Percentiles rank a stretch among this genome's conserved stretches.
phyloP scores from a whole-genome alignment of 139 green algal species.

The Yamagishiella unicocca region DNA sequence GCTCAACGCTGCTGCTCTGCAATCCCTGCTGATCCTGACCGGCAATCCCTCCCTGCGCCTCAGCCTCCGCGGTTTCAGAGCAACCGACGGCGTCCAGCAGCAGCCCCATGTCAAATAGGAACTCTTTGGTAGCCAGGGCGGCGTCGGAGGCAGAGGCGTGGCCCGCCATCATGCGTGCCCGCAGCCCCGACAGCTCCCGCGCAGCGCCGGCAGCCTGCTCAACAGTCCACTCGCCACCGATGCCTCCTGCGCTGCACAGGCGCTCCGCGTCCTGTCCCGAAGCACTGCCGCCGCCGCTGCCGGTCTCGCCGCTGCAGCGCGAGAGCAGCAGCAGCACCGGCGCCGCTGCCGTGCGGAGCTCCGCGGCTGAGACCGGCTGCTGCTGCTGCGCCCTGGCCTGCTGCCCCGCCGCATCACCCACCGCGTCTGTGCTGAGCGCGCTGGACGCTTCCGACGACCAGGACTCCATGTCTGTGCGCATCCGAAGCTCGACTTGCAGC shows the following conservation, averaged over 20 bases:
- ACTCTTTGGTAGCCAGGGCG: background rate
- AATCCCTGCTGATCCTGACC: too few species aligned
- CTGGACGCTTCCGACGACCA: background rate
- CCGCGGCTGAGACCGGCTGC: too few species aligned
- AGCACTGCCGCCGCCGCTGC: background rate
- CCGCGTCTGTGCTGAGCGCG: too few species aligned
- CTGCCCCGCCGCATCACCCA: too few species aligned
- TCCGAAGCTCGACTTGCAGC: conserved; percentile 29
- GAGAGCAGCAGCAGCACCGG: conserved; percentile 26
- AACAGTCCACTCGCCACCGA: background rate
- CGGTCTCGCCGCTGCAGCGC: background rate
- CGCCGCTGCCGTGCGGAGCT: background rate
- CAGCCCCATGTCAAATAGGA: conserved; percentile 23
- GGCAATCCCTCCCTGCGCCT: too few species aligned
- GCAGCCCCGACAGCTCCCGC: background rate
- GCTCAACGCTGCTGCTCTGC: too few species aligned
- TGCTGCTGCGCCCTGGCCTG: too few species aligned
- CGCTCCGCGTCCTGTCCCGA: background rate
- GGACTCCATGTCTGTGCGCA: background rate
- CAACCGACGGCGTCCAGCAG: background rate
- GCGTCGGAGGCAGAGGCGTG: background rate
- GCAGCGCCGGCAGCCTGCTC: background rate
- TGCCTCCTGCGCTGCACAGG: background rate
- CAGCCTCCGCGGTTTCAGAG: too few species aligned
- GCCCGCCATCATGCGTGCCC: background rate